Evolutionary conservation across 352 stramenopile genomes (phyloP).

Genomic region (Phytophthora foliorum): DNA sequence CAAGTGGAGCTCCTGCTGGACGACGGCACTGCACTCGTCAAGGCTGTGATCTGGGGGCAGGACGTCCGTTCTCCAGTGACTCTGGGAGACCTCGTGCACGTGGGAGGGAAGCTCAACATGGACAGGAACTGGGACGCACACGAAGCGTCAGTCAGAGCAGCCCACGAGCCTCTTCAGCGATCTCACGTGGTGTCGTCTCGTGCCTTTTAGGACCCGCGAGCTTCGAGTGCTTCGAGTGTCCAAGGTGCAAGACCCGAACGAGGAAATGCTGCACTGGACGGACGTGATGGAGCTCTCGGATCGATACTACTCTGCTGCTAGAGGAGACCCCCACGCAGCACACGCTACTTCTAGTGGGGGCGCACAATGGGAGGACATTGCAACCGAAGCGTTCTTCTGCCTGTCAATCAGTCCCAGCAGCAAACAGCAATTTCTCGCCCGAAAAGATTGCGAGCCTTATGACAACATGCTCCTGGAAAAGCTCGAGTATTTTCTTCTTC

Average conservation of each 20-base stretch:
- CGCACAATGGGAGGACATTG: conserved; percentile 53
- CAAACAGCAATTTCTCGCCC: conserved; percentile 43
- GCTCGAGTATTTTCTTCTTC: conserved; percentile 44
- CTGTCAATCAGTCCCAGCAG: conserved; percentile 32
- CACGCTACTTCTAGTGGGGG: not conserved
- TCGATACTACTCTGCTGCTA: conserved; percentile 46
- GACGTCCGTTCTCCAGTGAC: conserved; percentile 5
- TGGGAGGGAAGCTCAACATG: conserved; percentile 81
- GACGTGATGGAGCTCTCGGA: conserved; percentile 60
- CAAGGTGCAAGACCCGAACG: conserved; percentile 69
- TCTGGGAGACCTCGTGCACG: conserved; percentile 78
- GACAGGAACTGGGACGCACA: conserved; percentile 51
- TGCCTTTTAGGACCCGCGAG: conserved; percentile 48
- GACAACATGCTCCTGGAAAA: conserved; percentile 48
- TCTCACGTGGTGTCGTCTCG: not conserved
- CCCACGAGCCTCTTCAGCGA: not conserved
- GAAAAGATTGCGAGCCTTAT: conserved; percentile 19
- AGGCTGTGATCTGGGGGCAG: conserved; percentile 60
- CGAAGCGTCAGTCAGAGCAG: conserved; percentile 27
- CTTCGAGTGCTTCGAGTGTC: conserved; percentile 64
- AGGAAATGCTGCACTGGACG: conserved; percentile 81
- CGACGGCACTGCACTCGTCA: conserved; percentile 75
- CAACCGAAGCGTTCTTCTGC: conserved; percentile 55
- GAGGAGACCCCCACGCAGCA: not conserved
- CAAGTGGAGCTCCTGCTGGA: conserved; percentile 81